A percentile compares a stretch with the other conserved stretches of the same genome.
phyloP scores from a whole-genome alignment of 345 rosid species.

The Eucalyptus shirleyi region DNA sequence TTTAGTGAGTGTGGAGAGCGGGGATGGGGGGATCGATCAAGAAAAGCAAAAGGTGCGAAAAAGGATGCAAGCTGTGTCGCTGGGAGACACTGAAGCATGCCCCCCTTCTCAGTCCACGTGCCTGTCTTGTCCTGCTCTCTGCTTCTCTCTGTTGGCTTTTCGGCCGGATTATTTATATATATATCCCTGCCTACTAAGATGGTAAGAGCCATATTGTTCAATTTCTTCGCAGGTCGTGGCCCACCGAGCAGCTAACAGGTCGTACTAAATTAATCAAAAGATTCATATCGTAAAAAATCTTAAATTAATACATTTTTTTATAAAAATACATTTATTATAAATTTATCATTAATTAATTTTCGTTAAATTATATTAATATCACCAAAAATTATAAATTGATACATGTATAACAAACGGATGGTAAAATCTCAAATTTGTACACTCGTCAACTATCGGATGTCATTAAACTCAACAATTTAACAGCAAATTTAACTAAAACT shows the following conservation, averaged over 20 bases:
- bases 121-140: neutral
- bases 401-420: fast-evolving
- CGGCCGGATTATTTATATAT: neutral
- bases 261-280: neutral
- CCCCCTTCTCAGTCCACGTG: neutral
- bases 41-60: neutral
- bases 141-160: neutral
- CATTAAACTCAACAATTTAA: too few relatives aligned
- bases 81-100: neutral
- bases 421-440: fast-evolving
- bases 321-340: too few relatives aligned
- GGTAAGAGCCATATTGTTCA: neutral
- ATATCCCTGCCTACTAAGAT: too few relatives aligned
- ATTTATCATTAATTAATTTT: too few relatives aligned
- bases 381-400: fast-evolving
- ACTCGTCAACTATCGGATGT: fast-evolving
- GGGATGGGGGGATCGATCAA: neutral
- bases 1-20: too few relatives aligned
- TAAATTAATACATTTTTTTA: too few relatives aligned
- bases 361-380: fast-evolving
- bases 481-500: fast-evolving
- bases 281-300: neutral
- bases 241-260: neutral
- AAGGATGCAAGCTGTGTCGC: neutral
- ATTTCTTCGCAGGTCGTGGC: neutral